phyloP scores from a whole-genome alignment of 331 rosid genomes.

The Stylosanthes scabra region DNA sequence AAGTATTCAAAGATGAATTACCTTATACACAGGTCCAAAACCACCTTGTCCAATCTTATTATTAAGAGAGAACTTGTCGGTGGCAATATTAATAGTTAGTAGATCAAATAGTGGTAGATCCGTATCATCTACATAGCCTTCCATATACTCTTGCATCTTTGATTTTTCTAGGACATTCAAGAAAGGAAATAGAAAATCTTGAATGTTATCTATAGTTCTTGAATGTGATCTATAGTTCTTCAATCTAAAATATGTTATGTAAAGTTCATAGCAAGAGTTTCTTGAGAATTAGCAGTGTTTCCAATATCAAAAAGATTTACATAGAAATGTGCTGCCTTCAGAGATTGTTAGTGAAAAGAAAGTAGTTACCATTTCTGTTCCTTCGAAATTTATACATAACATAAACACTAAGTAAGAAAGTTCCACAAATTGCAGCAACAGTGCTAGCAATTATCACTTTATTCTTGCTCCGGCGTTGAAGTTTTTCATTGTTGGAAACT shows the following conservation, averaged over 20 bases:
- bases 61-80: not conserved
- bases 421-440: conserved; percentile 13
- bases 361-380: conserved; percentile 25
- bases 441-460: not conserved
- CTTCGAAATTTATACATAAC: not conserved
- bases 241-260: too few species aligned
- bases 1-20: not conserved
- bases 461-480: not conserved
- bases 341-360: too few species aligned
- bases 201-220: too few species aligned
- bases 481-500: not conserved
- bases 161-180: not conserved
- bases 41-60: conserved; percentile 26
- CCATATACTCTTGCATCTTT: not conserved
- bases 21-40: conserved; percentile 16
- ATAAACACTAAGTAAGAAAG: not conserved
- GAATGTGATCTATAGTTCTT: too few species aligned
- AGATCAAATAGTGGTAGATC: conserved; percentile 27
- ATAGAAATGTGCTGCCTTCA: too few species aligned
- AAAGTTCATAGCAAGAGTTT: not conserved
- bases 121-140: not conserved
- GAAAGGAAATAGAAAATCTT: too few species aligned
- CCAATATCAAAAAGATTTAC: too few species aligned
- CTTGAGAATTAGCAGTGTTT: too few species aligned
- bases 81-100: not conserved